phyloP scores from a whole-genome alignment of 805 yeast genomes.

The Kazachstania kunashirensis region DNA sequence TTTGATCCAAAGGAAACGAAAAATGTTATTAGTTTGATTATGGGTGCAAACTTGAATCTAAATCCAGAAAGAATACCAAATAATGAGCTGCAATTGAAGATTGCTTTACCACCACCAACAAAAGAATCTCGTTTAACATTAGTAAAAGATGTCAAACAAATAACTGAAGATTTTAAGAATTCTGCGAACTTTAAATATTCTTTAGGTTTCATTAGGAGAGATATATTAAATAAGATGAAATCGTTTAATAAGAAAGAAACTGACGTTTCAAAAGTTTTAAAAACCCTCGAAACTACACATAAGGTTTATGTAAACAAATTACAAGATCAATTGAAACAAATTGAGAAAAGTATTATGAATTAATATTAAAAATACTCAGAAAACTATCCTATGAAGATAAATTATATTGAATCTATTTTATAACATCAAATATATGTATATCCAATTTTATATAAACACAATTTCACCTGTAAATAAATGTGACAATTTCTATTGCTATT shows the following conservation, averaged over 20 bases:
- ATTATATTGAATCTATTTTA: not conserved
- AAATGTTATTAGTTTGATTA: slow-evolving; percentile 57
- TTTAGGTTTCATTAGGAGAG: slow-evolving; percentile 48
- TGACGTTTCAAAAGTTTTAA: slow-evolving; percentile 42
- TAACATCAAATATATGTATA: not conserved
- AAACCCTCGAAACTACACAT: slow-evolving; percentile 59
- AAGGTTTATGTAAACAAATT: slow-evolving; percentile 55
- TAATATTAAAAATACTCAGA: not conserved
- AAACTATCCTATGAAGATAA: slow-evolving; percentile 1
- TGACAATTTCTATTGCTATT: no score
- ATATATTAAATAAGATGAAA: slow-evolving; percentile 47
- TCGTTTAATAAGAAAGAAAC: slow-evolving; percentile 37
- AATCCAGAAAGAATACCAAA: slow-evolving; percentile 71
- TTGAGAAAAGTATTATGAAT: slow-evolving; percentile 36
- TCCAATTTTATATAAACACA: not conserved
- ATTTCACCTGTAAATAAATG: no score
- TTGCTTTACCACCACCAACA: slow-evolving; percentile 67
- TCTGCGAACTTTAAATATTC: slow-evolving; percentile 37
- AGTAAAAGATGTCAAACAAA: slow-evolving; percentile 53
- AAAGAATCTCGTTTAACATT: slow-evolving; percentile 50
- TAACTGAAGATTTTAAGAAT: slow-evolving; percentile 53
- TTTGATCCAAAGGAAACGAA: slow-evolving; percentile 74
- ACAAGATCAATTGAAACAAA: slow-evolving; percentile 43
- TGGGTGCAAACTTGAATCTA: slow-evolving; percentile 60
- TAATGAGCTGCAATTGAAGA: slow-evolving; percentile 62